A percentile compares a stretch with the other conserved stretches of the same genome.
phyloP scores from a whole-genome alignment of 208 protist species.

The Phytomonas sp. region DNA sequence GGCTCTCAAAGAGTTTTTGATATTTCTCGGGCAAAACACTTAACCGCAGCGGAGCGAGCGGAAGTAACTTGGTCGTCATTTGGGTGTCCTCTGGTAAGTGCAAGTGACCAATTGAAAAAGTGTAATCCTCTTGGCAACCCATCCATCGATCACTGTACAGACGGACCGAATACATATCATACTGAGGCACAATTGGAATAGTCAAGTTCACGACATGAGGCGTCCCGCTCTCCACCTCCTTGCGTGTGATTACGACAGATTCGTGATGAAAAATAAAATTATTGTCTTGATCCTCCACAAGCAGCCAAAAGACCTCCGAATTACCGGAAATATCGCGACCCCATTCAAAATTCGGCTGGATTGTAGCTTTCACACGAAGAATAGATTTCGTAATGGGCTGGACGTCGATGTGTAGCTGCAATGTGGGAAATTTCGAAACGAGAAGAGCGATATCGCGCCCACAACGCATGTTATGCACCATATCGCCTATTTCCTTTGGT shows the following conservation, averaged over 20 bases:
- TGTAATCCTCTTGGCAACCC: conserved; percentile 78
- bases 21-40: conserved; percentile 84
- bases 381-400: conserved; percentile 98
- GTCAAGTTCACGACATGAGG: conserved; percentile 90
- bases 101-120: conserved; percentile 92
- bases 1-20: conserved; percentile 73
- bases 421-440: conserved; percentile 86
- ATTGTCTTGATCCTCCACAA: conserved; percentile 95
- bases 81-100: conserved; percentile 91
- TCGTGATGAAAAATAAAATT: conserved; percentile 93
- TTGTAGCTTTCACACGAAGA: conserved; percentile 89
- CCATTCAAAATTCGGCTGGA: conserved; percentile 93
- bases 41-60: conserved; percentile 91
- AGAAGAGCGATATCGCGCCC: conserved; percentile 76
- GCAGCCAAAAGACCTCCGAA: conserved; percentile 92
- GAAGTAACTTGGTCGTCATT: conserved; percentile 93
- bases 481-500: conserved; percentile 67
- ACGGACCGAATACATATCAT: conserved; percentile 95
- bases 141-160: conserved; percentile 94
- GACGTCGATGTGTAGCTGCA: conserved; percentile 84
- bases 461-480: conserved; percentile 80
- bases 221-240: conserved; percentile 68
- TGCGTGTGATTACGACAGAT: conserved; percentile 63
- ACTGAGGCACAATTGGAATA: conserved; percentile 96
- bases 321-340: conserved; percentile 90